phyloP scores from a whole-genome alignment of 31 red algal species.

The Pterothamnion heteromorphum region DNA sequence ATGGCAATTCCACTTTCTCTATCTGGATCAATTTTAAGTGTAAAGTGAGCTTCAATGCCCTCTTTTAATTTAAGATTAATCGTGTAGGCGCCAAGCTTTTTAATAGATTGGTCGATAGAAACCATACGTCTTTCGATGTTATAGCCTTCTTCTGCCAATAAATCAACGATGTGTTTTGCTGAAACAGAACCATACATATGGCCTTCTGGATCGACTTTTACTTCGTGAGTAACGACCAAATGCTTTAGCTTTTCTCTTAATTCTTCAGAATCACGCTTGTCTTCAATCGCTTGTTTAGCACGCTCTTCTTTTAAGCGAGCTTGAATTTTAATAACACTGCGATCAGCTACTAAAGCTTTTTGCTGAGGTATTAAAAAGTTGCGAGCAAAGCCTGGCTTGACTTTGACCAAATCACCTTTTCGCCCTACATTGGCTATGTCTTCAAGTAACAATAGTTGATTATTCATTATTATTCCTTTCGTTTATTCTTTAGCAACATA shows the following conservation, averaged over 20 bases:
- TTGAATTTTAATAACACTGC: neutral
- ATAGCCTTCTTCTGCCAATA: neutral
- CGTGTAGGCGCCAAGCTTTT: neutral
- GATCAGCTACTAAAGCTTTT: neutral
- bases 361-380: conserved; percentile 7
- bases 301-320: neutral
- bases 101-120: neutral
- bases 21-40: neutral
- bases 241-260: neutral
- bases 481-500: neutral
- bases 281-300: neutral
- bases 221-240: neutral
- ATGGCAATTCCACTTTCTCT: neutral
- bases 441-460: neutral
- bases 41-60: neutral
- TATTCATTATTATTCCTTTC: neutral
- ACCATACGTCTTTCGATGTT: neutral
- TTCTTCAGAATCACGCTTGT: neutral
- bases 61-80: neutral
- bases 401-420: neutral
- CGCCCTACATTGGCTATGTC: neutral
- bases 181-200: neutral
- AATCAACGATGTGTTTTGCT: neutral
- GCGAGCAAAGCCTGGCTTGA: neutral
- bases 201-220: neutral